Conservation (phyloP, 441 rosid species). For the Rhodomyrtus psidioides region DNA sequence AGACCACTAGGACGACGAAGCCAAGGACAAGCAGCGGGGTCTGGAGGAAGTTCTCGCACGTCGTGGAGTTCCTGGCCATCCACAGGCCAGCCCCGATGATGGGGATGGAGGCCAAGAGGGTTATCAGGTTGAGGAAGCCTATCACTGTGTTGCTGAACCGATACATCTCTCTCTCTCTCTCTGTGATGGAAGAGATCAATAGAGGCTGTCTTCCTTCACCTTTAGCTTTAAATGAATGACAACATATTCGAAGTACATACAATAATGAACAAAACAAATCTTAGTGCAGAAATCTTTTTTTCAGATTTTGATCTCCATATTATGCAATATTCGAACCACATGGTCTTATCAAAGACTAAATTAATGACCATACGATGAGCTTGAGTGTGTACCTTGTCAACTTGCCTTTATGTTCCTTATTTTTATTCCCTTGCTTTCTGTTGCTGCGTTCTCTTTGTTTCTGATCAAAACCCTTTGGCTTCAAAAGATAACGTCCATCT, state of each 20-base stretch:
- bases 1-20: conserved; percentile 57
- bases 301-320: background rate
- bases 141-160: conserved; percentile 61
- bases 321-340: background rate
- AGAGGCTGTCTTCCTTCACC: background rate
- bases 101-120: conserved; percentile 71
- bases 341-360: background rate
- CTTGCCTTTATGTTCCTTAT: too few species aligned
- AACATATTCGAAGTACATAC: background rate
- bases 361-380: background rate
- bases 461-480: background rate
- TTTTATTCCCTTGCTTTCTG: background rate
- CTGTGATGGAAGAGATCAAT: background rate
- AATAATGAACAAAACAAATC: background rate
- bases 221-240: background rate
- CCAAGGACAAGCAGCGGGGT: conserved; percentile 78
- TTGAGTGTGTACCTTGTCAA: background rate
- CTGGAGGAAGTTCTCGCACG: conserved; percentile 76
- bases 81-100: conserved; percentile 79
- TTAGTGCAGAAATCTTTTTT: background rate
- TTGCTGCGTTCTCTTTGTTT: background rate
- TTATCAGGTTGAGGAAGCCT: conserved; percentile 79
- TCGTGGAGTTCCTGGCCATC: conserved; percentile 77
- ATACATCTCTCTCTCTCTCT: background rate
- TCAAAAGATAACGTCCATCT: background rate